These are phyloP conservation scores for Fusarium sarcochroum DNA, from an alignment of 2,329 filamentous ascomycete species.

Conservation along the genomic window DNA sequence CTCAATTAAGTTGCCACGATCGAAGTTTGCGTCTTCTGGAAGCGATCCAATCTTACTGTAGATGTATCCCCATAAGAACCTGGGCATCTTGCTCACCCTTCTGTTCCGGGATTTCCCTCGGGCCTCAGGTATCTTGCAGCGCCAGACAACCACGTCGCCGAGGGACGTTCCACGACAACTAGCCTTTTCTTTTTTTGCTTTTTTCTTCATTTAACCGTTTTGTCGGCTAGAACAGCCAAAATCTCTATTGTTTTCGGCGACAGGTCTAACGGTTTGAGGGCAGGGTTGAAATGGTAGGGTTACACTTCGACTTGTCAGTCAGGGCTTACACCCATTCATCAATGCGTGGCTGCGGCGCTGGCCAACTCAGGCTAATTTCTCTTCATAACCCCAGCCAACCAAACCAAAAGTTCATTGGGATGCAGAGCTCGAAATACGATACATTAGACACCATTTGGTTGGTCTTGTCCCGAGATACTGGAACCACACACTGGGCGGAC, in stretches of 20 bases:
- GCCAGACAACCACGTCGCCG: background rate
- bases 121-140: background rate
- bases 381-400: background rate
- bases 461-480: slow-evolving; percentile 31
- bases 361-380: slow-evolving; percentile 31
- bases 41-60: slow-evolving; percentile 8
- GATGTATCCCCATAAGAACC: background rate
- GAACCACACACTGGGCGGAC: slow-evolving; percentile 4
- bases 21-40: slow-evolving; percentile 7
- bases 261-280: background rate
- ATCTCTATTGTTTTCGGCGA: background rate
- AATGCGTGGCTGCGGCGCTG: slow-evolving; percentile 24
- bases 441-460: slow-evolving; percentile 12
- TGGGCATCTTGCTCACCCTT: background rate
- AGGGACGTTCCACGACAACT: background rate
- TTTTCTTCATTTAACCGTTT: background rate
- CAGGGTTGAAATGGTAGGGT: slow-evolving; percentile 2
- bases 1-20: slow-evolving; percentile 25
- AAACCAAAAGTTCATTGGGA: background rate
- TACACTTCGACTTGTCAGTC: slow-evolving; percentile 15
- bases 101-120: background rate
- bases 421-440: background rate
- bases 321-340: slow-evolving; percentile 17
- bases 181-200: background rate
- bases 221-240: background rate